phyloP scores from a whole-genome alignment of 1,284 basidiomycete genomes.

The Leccinum subspadiceum region DNA sequence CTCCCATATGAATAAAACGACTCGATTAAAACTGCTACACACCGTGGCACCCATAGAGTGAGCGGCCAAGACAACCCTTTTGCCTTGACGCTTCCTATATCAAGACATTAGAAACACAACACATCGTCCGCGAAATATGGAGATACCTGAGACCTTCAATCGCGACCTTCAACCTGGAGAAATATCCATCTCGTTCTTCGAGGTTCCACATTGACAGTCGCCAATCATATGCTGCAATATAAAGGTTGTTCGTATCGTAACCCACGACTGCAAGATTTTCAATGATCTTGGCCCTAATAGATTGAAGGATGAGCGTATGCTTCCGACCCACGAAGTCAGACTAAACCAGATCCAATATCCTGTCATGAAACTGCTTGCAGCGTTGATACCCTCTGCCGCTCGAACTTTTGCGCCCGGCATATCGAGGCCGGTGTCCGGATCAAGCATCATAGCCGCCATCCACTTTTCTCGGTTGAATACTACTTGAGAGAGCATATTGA shows the following conservation, averaged over 20 bases:
- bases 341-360: slow-evolving; percentile 92
- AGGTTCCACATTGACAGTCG: slow-evolving; percentile 88
- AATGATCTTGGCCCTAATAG: slow-evolving; percentile 80
- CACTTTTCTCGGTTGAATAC: slow-evolving; percentile 85
- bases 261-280: slow-evolving; percentile 90
- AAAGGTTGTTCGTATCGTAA: slow-evolving; percentile 89
- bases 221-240: slow-evolving; percentile 91
- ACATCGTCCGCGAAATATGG: neutral
- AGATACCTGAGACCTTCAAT: slow-evolving; percentile 83
- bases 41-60: slow-evolving; percentile 90
- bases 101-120: neutral
- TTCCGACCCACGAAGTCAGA: neutral
- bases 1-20: neutral
- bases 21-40: slow-evolving; percentile 20
- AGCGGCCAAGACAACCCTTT: slow-evolving; percentile 85
- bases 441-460: slow-evolving; percentile 89
- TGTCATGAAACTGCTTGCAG: slow-evolving; percentile 88
- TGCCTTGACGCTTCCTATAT: slow-evolving; percentile 62
- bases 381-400: slow-evolving; percentile 89
- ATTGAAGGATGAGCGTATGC: slow-evolving; percentile 1
- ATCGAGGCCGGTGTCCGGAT: slow-evolving; percentile 90
- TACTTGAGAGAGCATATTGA: slow-evolving; percentile 84
- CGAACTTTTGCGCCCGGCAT: slow-evolving; percentile 87
- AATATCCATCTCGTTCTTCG: slow-evolving; percentile 92
- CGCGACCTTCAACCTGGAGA: slow-evolving; percentile 80